Evolutionary conservation across 2,329 filamentous ascomycete species (phyloP).

Genomic region (Beauveria caledonica): DNA sequence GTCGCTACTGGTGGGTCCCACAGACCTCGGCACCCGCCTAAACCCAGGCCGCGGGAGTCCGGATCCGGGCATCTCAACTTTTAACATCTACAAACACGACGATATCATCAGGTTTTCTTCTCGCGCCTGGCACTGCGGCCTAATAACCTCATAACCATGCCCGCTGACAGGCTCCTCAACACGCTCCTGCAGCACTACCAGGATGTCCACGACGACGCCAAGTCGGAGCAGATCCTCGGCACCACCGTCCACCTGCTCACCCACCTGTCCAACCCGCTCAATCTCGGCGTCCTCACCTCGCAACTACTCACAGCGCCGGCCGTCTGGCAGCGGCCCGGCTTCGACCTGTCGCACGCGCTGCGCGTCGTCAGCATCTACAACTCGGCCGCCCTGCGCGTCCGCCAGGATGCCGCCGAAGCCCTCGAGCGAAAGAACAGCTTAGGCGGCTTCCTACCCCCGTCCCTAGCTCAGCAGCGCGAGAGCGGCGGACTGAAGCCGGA

Average conservation of each 20-base stretch:
- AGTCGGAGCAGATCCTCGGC: constrained; percentile 51
- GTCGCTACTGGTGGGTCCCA: neutral
- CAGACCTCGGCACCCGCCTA: constrained; percentile 4
- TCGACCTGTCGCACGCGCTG: constrained; percentile 54
- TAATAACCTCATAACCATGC: constrained; percentile 37
- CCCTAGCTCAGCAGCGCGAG: constrained; percentile 15
- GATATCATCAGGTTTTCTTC: neutral
- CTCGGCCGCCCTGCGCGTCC: constrained; percentile 51
- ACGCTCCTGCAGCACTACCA: constrained; percentile 55
- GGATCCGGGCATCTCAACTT: neutral
- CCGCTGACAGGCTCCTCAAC: constrained; percentile 58
- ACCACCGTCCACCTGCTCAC: constrained; percentile 61
- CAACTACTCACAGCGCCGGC: constrained; percentile 65
- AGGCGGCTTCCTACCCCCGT: constrained; percentile 15
- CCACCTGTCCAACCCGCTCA: constrained; percentile 64
- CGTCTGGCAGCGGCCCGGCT: constrained; percentile 53
- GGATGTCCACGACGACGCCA: constrained; percentile 41
- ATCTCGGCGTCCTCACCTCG: constrained; percentile 63
- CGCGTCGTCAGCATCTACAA: constrained; percentile 66
- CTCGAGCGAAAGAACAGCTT: constrained; percentile 18
- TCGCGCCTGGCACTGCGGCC: neutral
- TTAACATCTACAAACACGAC: constrained; percentile 1
- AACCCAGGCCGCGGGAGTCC: neutral
- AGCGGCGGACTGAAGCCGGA: constrained; percentile 40
- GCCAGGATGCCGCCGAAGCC: constrained; percentile 37